Base-by-base conservation (phyloP, 192 early-diverging fungal species). In the Linnemannia schmuckeri region DNA sequence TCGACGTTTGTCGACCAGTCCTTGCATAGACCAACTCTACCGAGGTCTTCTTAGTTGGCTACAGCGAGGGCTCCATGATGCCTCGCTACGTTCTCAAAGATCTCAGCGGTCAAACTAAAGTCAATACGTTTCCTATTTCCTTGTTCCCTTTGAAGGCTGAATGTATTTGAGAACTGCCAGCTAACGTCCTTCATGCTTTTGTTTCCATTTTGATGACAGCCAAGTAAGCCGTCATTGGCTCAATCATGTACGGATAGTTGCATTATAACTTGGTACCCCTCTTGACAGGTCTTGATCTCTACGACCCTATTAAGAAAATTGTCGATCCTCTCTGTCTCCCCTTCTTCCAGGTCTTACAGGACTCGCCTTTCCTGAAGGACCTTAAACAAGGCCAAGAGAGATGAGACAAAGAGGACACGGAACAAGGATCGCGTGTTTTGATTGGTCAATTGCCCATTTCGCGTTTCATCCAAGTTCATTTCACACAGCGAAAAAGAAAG, bases 1-100 rank as follows among this genome's bases (percentile, higher is more conserved):
- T 70, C 78, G 37, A 33, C 66, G 30, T 87, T 87, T 78, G 57
- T 87, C 7, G 79, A 87, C 76, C 77, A 78, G 63, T 78, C 47
- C 22, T 81, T 22, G 70, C 63, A 30, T 41, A 79, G 30, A 87
- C 85, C 73, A 75, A 72, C 52, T 35, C 76, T 20, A 70, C 76
- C 76, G 74, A 87, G 85, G 80, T 78, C 17, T 72, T 82, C 66
- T 35, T 87, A 17, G 4, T 87, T 6, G 85, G 85, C 17, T 76
- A 87, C 27, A 74, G 75, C 4, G 49, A 79, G 30, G 86, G 81
- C n/a, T 46, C 77, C 3, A 37, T 88, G 63, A 77, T 82, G 74
- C 86, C 86, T 20, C 61, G 74, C 6, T 75, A 75, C 17, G 74
- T 77, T 37, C 46, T 88, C 24, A 82, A 76, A 44, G 54, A 55